Base-by-base conservation (phyloP, 805 yeast species). In the Ogataea kodamae region DNA sequence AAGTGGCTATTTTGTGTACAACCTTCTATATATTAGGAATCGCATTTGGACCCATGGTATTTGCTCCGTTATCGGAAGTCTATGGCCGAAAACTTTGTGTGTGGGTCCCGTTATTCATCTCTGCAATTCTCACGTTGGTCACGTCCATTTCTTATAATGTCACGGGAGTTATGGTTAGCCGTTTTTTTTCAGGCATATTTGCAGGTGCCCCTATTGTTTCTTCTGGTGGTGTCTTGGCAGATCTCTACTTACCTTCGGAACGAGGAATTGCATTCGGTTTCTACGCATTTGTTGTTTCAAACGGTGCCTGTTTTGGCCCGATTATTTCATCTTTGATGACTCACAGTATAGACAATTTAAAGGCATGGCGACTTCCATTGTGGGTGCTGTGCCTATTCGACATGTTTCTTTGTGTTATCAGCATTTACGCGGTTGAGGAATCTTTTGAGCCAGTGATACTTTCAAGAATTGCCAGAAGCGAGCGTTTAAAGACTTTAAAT, bases 241-340 rank as follows among this genome's bases (percentile, higher is more conserved):
- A 78, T 50, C 53, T 76, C 25, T 78, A 67, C 57, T 47, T 55
- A 9, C 72, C 77, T 3, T 55, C 62, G 18, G 52, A 56, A 9
- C 64, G 85, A 50, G 85, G 81, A 18, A 55, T 59, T 35, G 78
- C 79, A 25, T 65, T 67, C 37, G 74, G 55, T n/a, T 61, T 55
- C 43, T 79, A 69, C 42, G 64, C 72, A 40, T 63, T 53, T 45
- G 68, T 71, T 55, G 76, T 60, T 34, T 69, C 78, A 32, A 53
- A 74, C 26, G 94, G 92, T 1, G 89, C 94, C 1, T 68, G 80
- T 0, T 52, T 80, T 16, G 87, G 87, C 0, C 89, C 89, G 0
- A 55, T 78, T 3, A 63, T 78, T 4, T 61, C 78, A 20, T 70
- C 65, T 35, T 7, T 73, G 4, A 53, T 70, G 28, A 47, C 76